Base-by-base conservation (phyloP, 2,329 filamentous ascomycete genomes). In the Calonectria henricotiae region DNA sequence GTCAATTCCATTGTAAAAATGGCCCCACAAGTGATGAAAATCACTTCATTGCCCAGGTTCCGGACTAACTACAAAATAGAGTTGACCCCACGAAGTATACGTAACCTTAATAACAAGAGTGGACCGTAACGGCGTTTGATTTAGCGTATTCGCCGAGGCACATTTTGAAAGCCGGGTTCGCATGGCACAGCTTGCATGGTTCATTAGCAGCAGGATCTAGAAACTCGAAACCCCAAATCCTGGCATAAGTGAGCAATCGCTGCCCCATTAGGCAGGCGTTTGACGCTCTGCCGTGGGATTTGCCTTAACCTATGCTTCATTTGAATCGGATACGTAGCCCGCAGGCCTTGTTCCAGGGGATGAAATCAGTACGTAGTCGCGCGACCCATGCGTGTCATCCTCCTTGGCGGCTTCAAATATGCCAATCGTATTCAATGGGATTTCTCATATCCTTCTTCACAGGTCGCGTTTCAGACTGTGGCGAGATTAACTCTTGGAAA, bases 61-160 rank as follows among this genome's bases (percentile, higher is more conserved):
- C 32, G 7, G 12, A 15, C 30, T 58, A 58, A 58, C 51, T 37
- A 25, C 23, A 23, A 25, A 15, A 39, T 58, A 58, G 51, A 58
- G 51, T 58, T 58, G 35, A 58, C 51, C 51, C 51, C 51, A 58
- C 51, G 47, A 51, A 51, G 51, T 41, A 58, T 58, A 58, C 51
- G 51, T 58, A 58, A 58, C 51, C 51, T 58, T 39, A 58, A 58
- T 11, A 25, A 25, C 15, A 25, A 23, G 20, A 25, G 51, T 58
- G 51, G 51, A n/a, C 13, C 51, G 4, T 9, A 8, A 12, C 12
- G 23, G 20, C 13, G n/a, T 13, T 58, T 39, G 35, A 30, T 8
- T 27, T 58, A 58, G 51, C 51, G 51, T 20, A 11, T n/a, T 20
- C 32, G 32, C 51, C 51, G 51, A 58, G 51, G 51, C 51, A 58